Evolutionary conservation across 345 rosid species (phyloP), one percentile per base, ranked within the genome.

Genomic region (Limnanthes douglasii): DNA sequence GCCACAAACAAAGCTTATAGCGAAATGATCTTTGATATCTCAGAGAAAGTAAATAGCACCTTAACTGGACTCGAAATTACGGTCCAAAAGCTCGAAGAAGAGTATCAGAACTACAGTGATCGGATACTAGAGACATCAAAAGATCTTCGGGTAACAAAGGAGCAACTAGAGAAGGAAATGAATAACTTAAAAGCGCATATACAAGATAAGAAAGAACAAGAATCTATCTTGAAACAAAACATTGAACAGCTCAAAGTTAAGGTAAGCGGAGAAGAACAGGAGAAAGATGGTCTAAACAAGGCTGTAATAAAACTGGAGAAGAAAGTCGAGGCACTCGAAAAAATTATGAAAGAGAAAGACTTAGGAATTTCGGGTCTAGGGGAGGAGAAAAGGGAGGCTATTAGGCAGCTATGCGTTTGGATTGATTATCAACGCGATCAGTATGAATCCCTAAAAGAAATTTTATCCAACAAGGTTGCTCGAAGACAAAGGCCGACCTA

Each of bases 321-420:
- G 20, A 68, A 66, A 31, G 53, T 51, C 0, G 61, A 38, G 31
- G 54, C 16, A 18, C 20, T 75, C 40, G 72, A 72, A 63, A 48
- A 5, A 5, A 41, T 9, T 36, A 17, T 72, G 71, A 60, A 57
- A 43, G 62, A 56, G 51, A 65, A 63, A 54, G 86, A 80, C n/a
- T 67, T 49, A 15, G 57, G 51, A 0, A 37, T 72, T 24, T 11
- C 37, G 43, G 68, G 53, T 5, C 47, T 83, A 1, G 88, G 76
- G 12, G 95, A 79, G 45, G 64, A 54, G 78, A 79, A 84, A 66
- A 73, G 69, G 54, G 93, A 84, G 48, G 86, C 93, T 4, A 84
- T 84, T 29, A 60, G 95, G 53, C 95, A 84, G 41, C 74, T 78
- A 16, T 92, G 99, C 44, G 8, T 85, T 19, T 66, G 80, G 86